Conservation (phyloP, 345 rosid genomes). For the Psidium friedrichsthalianum region DNA sequence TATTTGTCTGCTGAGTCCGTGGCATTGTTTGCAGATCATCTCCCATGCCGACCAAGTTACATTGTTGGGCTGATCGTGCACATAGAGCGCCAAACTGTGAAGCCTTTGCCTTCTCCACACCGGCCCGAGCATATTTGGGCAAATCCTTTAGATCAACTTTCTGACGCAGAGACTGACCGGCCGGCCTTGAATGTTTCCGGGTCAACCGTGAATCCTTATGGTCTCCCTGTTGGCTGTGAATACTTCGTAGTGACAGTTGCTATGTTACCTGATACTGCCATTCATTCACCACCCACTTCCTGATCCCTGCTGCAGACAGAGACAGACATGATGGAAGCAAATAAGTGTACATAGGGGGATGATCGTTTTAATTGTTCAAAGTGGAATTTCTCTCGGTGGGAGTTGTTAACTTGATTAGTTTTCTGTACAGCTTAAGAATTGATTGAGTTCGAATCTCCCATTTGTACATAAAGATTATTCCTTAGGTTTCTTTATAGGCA, state of each 20-base stretch:
- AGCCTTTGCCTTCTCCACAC: constrained; percentile 26
- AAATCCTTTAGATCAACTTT: constrained; percentile 26
- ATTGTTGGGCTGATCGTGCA: constrained; percentile 91
- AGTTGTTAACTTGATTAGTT: constrained; percentile 1
- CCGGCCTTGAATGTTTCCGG: constrained; percentile 41
- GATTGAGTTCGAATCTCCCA: constrained; percentile 19
- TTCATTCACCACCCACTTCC: constrained; percentile 69
- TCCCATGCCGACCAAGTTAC: constrained; percentile 67
- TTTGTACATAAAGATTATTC: constrained; percentile 21
- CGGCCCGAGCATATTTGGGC: constrained; percentile 25
- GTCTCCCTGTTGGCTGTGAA: constrained; percentile 78
- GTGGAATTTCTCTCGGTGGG: not conserved
- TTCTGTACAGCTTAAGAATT: constrained; percentile 35
- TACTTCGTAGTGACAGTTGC: constrained; percentile 93
- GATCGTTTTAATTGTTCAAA: not conserved
- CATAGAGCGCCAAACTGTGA: constrained; percentile 73
- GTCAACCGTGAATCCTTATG: constrained; percentile 52
- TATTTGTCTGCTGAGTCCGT: constrained; percentile 90
- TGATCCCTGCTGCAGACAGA: constrained; percentile 61
- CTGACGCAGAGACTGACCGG: constrained; percentile 42
- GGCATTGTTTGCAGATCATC: constrained; percentile 81
- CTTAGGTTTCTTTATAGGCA: not conserved
- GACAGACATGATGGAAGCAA: constrained; percentile 73
- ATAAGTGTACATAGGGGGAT: constrained; percentile 26
- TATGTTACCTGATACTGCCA: constrained; percentile 83